phyloP scores from a whole-genome alignment of 202 grass and related monocot genomes.

The Digitaria exilis region DNA sequence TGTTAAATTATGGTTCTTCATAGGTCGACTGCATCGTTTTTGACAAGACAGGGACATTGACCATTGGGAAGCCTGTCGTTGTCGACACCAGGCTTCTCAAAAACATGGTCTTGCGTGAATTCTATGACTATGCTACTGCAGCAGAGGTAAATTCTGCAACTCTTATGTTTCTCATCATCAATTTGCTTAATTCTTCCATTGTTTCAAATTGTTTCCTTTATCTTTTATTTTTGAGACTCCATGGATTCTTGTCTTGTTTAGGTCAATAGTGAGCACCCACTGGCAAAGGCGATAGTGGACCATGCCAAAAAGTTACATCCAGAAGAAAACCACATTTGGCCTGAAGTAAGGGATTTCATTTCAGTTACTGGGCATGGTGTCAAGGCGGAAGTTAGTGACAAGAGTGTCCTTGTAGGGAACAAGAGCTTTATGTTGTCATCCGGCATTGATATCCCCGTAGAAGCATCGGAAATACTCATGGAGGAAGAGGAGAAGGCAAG shows the following conservation, averaged over 20 bases:
- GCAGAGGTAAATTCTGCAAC: slow-evolving; percentile 60
- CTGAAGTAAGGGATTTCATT: slow-evolving; percentile 73
- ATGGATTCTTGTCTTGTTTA: slow-evolving; percentile 30
- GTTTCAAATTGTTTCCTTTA: not conserved
- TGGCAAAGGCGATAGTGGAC: slow-evolving; percentile 82
- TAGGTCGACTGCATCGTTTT: slow-evolving; percentile 93
- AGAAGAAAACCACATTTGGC: slow-evolving; percentile 68
- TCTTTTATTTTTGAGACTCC: not conserved
- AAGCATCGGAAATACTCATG: slow-evolving; percentile 68
- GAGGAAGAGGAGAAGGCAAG: slow-evolving; percentile 77
- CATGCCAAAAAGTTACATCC: slow-evolving; percentile 65
- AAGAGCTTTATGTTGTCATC: slow-evolving; percentile 80
- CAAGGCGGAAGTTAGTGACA: slow-evolving; percentile 56
- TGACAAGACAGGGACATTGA: slow-evolving; percentile 94
- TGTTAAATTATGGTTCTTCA: slow-evolving; percentile 7
- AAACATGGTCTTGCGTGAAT: slow-evolving; percentile 81
- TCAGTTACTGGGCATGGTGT: slow-evolving; percentile 80
- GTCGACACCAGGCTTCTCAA: slow-evolving; percentile 75
- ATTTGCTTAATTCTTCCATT: too few species aligned
- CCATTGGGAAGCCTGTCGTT: slow-evolving; percentile 79
- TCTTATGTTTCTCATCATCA: not conserved
- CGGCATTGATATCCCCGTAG: slow-evolving; percentile 54
- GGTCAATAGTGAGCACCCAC: slow-evolving; percentile 93
- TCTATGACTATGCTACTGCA: slow-evolving; percentile 67
- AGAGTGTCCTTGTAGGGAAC: slow-evolving; percentile 73